Conservation (phyloP, 192 early-diverging fungal species). For the Pecoramyces ruminantium region DNA sequence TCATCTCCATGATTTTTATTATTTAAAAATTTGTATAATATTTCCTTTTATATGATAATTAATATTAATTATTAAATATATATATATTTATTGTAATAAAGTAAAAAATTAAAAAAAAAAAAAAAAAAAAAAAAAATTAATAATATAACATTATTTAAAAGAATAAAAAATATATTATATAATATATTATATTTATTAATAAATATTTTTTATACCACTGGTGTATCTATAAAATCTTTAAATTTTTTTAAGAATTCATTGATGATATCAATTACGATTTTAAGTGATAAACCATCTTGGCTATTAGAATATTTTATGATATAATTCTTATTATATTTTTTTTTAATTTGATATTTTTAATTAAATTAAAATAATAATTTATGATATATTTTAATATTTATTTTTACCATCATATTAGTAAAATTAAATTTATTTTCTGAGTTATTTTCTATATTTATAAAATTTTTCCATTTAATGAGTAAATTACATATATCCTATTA, state of each 20-base stretch:
- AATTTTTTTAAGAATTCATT: constrained; percentile 47
- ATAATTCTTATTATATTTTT: background rate
- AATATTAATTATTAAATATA: too few relatives aligned
- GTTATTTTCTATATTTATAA: constrained; percentile 7
- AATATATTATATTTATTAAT: background rate
- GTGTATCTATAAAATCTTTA: constrained; percentile 32
- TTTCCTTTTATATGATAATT: background rate
- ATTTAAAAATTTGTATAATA: background rate
- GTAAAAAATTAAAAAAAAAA: too few relatives aligned
- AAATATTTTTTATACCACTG: constrained; percentile 39
- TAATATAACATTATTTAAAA: too few relatives aligned
- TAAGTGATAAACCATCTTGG: background rate
- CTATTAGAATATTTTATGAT: background rate
- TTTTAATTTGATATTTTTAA: too few relatives aligned
- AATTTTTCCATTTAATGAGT: constrained; percentile 43
- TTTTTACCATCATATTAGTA: constrained; percentile 20
- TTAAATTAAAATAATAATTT: too few relatives aligned
- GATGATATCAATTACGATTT: constrained; percentile 14
- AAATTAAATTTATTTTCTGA: constrained; percentile 19
- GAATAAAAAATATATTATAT: background rate
- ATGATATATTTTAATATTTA: too few relatives aligned
- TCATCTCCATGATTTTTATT: background rate
- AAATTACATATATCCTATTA: constrained; percentile 52
- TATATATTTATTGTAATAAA: too few relatives aligned
- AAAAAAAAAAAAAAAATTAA: too few relatives aligned